phyloP scores from a whole-genome alignment of 177 flowering plant species.

The Vitis hybrid region DNA sequence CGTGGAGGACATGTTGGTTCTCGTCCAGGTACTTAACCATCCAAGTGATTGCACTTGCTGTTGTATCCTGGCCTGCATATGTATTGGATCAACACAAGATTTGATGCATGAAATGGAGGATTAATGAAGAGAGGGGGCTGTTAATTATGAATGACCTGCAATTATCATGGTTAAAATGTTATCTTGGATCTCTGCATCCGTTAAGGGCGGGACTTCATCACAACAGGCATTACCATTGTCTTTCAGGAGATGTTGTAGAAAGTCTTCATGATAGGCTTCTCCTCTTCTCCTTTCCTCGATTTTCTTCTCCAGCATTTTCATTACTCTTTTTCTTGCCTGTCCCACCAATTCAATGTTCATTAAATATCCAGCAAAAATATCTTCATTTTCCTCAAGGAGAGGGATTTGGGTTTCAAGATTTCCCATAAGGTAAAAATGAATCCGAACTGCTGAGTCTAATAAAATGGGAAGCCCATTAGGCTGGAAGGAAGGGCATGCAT shows the following conservation, averaged over 20 bases:
- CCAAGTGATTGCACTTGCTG: conserved; percentile 70
- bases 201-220: conserved; percentile 17
- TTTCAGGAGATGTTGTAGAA: conserved; percentile 37
- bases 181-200: conserved; percentile 50
- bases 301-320: conserved; percentile 29
- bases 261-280: conserved; percentile 34
- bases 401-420: too few species aligned
- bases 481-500: too few species aligned
- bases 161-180: conserved; percentile 60
- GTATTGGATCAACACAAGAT: background rate
- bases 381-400: too few species aligned
- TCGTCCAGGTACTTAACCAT: conserved; percentile 67
- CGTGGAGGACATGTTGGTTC: conserved; percentile 37
- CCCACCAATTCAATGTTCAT: background rate
- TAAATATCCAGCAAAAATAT: too few species aligned
- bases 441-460: too few species aligned
- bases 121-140: background rate
- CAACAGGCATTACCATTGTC: conserved; percentile 5
- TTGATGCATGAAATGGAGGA: background rate
- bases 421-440: too few species aligned
- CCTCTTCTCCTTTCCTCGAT: conserved; percentile 35
- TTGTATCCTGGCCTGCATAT: conserved; percentile 54
- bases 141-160: conserved; percentile 33
- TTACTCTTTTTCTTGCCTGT: conserved; percentile 49
- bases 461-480: too few species aligned